Percentiles rank a stretch among this genome's conserved stretches.
Conservation (phyloP, 2,329 filamentous ascomycete genomes). For the Blastomyces parvus region DNA sequence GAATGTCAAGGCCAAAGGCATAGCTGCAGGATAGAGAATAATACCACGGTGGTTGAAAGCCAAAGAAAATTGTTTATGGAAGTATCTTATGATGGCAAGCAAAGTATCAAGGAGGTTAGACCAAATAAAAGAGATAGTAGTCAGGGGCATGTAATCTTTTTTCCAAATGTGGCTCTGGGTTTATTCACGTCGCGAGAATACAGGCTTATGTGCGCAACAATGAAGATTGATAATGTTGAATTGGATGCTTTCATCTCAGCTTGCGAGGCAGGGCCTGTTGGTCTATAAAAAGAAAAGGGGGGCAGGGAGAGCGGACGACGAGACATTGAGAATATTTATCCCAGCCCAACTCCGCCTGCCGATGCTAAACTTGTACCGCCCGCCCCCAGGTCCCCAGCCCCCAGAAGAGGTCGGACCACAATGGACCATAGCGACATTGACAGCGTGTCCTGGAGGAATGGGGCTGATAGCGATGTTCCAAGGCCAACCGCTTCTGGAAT, state of each 20-base stretch:
- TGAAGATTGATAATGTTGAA: background rate
- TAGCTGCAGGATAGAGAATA: background rate
- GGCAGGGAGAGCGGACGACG: background rate
- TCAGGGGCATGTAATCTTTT: background rate
- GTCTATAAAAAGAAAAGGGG: background rate
- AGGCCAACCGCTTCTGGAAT: too few species aligned
- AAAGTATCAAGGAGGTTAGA: background rate
- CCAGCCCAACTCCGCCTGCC: too few species aligned
- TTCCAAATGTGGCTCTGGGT: background rate
- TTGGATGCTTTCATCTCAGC: background rate
- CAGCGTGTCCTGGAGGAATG: too few species aligned
- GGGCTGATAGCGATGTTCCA: too few species aligned
- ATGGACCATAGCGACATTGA: too few species aligned
- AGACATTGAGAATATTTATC: background rate
- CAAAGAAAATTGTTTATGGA: background rate
- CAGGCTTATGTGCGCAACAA: background rate
- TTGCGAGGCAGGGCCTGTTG: background rate
- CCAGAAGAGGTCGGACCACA: too few species aligned
- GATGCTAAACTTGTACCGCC: too few species aligned
- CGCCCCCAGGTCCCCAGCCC: too few species aligned
- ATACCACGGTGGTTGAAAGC: background rate
- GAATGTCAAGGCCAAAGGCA: constrained; percentile 3
- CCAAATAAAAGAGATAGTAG: background rate
- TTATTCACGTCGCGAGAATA: background rate
- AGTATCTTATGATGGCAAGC: background rate